A percentile compares a stretch with the other conserved stretches of the same genome.
These are phyloP conservation scores for Eudorina sp. DNA, from an alignment of 139 green algal genomes.

Conservation along the genomic window DNA sequence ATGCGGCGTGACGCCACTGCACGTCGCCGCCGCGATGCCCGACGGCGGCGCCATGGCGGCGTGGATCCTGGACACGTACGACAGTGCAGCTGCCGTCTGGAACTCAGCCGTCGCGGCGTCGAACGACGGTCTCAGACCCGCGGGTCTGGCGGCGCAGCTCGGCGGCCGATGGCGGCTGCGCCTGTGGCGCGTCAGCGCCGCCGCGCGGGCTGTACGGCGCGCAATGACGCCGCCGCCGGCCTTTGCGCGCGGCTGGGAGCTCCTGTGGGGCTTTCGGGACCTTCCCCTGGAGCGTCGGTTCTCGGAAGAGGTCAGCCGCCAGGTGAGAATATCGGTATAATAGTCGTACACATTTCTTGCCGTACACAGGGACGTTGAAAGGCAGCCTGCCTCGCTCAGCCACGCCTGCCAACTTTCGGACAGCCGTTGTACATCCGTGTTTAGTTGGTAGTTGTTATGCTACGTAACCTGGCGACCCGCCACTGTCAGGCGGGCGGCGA, in stretches of 20 bases:
- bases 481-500: too few relatives aligned
- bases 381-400: too few relatives aligned
- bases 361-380: too few relatives aligned
- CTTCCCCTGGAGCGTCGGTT: neutral
- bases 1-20: slow-evolving; percentile 22
- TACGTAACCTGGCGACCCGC: too few relatives aligned
- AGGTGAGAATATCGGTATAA: too few relatives aligned
- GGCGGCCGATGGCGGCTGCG: slow-evolving; percentile 28
- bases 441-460: too few relatives aligned
- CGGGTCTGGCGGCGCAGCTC: neutral
- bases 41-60: slow-evolving; percentile 40
- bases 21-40: slow-evolving; percentile 27
- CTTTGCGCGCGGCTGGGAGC: neutral
- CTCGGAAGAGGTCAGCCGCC: neutral
- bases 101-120: neutral
- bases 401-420: too few relatives aligned
- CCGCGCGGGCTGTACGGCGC: neutral
- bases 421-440: too few relatives aligned
- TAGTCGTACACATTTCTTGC: too few relatives aligned
- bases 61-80: neutral
- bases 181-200: neutral
- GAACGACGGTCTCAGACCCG: slow-evolving; percentile 11
- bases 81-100: slow-evolving; percentile 11
- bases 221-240: neutral
- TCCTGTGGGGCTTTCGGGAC: slow-evolving; percentile 29